These are phyloP conservation scores for Aspergillus proliferans DNA, from an alignment of 2,329 filamentous ascomycete species.

Conservation along the genomic window DNA sequence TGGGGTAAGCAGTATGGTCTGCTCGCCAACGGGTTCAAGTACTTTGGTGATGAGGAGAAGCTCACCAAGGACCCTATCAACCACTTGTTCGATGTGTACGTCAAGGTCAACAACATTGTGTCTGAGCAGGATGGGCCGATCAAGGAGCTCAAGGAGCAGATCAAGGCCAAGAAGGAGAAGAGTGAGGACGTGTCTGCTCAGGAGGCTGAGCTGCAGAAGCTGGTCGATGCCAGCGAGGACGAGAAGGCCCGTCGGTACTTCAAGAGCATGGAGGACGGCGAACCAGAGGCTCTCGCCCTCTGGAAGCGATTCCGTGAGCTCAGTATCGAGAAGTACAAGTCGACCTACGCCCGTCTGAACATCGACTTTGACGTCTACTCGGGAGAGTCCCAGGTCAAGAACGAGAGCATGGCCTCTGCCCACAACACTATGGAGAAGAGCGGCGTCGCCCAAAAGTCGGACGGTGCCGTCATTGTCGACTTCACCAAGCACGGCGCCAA, in stretches of 20 bases:
- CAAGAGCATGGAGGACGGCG: slow-evolving; percentile 61
- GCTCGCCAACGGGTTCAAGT: slow-evolving; percentile 56
- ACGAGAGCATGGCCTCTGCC: slow-evolving; percentile 56
- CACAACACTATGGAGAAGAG: slow-evolving; percentile 54
- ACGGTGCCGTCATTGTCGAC: slow-evolving; percentile 63
- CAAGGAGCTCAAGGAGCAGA: slow-evolving; percentile 49
- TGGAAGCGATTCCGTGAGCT: slow-evolving; percentile 60
- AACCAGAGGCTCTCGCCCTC: slow-evolving; percentile 52
- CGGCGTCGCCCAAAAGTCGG: slow-evolving; percentile 57
- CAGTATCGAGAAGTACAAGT: slow-evolving; percentile 59
- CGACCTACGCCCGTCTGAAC: slow-evolving; percentile 59
- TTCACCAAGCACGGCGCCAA: slow-evolving; percentile 62
- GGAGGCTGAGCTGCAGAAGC: slow-evolving; percentile 44
- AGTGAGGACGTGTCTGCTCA: slow-evolving; percentile 43
- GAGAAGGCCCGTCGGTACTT: slow-evolving; percentile 59
- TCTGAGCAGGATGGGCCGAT: slow-evolving; percentile 51
- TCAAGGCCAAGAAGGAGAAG: slow-evolving; percentile 44
- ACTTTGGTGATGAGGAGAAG: slow-evolving; percentile 56
- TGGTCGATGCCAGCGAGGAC: slow-evolving; percentile 50
- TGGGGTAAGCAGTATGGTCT: slow-evolving; percentile 65
- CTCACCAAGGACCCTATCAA: slow-evolving; percentile 57
- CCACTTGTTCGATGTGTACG: slow-evolving; percentile 61
- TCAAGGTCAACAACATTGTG: slow-evolving; percentile 56
- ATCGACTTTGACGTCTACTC: slow-evolving; percentile 62
- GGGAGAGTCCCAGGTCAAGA: slow-evolving; percentile 62